Percentiles rank a stretch among this genome's conserved stretches.
phyloP scores from a whole-genome alignment of 352 stramenopile species.

The Pilasporangium apinafurcum region DNA sequence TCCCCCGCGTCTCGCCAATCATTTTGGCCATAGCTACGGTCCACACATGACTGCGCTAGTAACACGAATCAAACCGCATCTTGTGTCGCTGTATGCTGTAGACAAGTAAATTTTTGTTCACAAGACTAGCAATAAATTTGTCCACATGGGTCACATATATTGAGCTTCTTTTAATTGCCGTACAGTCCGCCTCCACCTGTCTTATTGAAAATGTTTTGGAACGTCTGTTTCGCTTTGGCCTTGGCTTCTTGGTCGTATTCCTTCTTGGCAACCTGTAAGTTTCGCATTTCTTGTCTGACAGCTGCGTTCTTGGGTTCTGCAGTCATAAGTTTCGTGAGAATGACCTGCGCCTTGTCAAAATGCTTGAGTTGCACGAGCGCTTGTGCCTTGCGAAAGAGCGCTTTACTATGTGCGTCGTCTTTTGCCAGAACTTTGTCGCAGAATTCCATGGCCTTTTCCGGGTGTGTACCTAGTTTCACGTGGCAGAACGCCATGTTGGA shows the following conservation, averaged over 20 bases:
- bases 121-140: too few species aligned
- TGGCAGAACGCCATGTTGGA: constrained; percentile 82
- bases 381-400: constrained; percentile 77
- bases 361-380: constrained; percentile 50
- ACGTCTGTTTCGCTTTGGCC: constrained; percentile 48
- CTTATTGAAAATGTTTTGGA: constrained; percentile 77
- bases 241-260: constrained; percentile 50
- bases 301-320: constrained; percentile 67
- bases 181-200: constrained; percentile 6
- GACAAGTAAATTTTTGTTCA: too few species aligned
- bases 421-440: constrained; percentile 76
- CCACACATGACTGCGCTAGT: constrained; percentile 61
- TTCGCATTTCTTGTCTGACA: constrained; percentile 55
- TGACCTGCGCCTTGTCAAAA: constrained; percentile 41
- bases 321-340: constrained; percentile 47
- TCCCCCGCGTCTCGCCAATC: constrained; percentile 41
- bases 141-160: too few species aligned
- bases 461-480: constrained; percentile 51
- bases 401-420: constrained; percentile 64
- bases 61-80: constrained; percentile 33
- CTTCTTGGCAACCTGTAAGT: constrained; percentile 42
- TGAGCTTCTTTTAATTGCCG: too few species aligned
- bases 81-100: constrained; percentile 17
- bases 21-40: constrained; percentile 79
- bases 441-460: constrained; percentile 44